Conservation (phyloP, 352 stramenopile genomes). For the Phytophthora pseudosyringae region DNA sequence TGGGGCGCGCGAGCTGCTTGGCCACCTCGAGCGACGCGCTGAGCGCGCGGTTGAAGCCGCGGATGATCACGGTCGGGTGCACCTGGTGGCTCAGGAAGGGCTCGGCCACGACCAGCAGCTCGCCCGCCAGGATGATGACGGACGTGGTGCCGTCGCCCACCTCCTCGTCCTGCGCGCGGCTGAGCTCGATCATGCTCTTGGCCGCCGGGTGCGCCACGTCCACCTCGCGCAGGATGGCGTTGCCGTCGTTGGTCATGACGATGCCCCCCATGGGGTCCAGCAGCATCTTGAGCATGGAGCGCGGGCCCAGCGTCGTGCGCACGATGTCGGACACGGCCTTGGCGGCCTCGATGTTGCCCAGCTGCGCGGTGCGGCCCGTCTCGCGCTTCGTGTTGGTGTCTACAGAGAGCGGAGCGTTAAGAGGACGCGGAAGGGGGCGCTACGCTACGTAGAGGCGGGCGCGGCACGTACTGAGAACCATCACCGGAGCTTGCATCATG, state of each 20-base stretch:
- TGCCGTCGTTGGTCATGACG: conserved; percentile 99
- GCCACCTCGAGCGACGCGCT: conserved; percentile 92
- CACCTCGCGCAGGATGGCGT: conserved; percentile 98
- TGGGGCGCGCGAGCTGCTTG: conserved; percentile 91
- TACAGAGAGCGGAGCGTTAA: conserved; percentile 21
- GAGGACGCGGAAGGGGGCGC: background rate
- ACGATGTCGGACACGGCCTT: conserved; percentile 99
- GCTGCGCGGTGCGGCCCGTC: conserved; percentile 97
- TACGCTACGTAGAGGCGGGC: background rate
- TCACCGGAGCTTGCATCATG: conserved; percentile 93
- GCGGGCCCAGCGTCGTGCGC: conserved; percentile 97
- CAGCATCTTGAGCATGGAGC: conserved; percentile 99
- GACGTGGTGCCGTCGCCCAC: conserved; percentile 99
- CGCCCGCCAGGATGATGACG: conserved; percentile 99
- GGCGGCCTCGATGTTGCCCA: conserved; percentile 98
- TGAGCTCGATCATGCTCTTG: conserved; percentile 99
- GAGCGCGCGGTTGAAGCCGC: conserved; percentile 92
- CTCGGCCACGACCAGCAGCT: conserved; percentile 97
- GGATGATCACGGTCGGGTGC: conserved; percentile 98
- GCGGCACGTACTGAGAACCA: conserved; percentile 94
- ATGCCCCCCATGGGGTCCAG: conserved; percentile 99
- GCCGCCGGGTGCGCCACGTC: conserved; percentile 98
- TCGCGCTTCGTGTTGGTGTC: conserved; percentile 98
- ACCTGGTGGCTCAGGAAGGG: conserved; percentile 97
- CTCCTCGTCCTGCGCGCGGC: conserved; percentile 98